Evolutionary conservation across 345 rosid species (phyloP).

Genomic region (Leavenworthia alabamica): DNA sequence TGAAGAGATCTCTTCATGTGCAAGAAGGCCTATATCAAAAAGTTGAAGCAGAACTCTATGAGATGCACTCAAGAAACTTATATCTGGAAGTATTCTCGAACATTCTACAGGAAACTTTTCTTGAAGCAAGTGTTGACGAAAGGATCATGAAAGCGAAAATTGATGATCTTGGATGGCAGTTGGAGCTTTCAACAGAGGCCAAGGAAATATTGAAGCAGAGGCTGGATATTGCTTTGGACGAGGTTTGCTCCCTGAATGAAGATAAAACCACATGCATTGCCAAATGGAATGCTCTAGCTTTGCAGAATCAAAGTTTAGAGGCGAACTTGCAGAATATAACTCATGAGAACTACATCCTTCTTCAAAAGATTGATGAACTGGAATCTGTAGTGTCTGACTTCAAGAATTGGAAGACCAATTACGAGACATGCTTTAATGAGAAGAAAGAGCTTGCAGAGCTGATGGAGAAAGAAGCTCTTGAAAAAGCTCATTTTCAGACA

Average conservation of each 20-base stretch:
- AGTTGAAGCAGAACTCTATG: constrained; percentile 74
- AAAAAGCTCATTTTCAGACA: constrained; percentile 44
- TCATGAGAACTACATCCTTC: constrained; percentile 51
- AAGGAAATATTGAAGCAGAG: constrained; percentile 53
- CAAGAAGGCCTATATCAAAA: constrained; percentile 76
- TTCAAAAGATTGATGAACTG: constrained; percentile 62
- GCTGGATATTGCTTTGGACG: constrained; percentile 61
- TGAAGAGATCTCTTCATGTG: constrained; percentile 68
- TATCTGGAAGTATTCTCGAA: constrained; percentile 77
- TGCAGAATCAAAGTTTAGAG: constrained; percentile 53
- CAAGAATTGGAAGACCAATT: constrained; percentile 45
- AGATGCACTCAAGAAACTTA: constrained; percentile 57
- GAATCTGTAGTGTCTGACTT: constrained; percentile 52
- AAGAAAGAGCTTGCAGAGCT: constrained; percentile 53
- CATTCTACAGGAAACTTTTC: constrained; percentile 56
- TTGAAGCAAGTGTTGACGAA: constrained; percentile 47
- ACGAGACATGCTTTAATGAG: constrained; percentile 51
- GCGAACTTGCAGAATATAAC: constrained; percentile 44
- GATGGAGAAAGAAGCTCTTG: constrained; percentile 51
- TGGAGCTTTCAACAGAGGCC: constrained; percentile 57
- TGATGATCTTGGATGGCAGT: constrained; percentile 50
- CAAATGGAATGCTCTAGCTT: constrained; percentile 53
- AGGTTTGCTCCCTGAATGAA: constrained; percentile 55
- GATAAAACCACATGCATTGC: constrained; percentile 46
- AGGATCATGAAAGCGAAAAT: constrained; percentile 41